These are phyloP conservation scores for Lobulomyces angularis DNA, from an alignment of 192 early-diverging fungal species.

Conservation along the genomic window DNA sequence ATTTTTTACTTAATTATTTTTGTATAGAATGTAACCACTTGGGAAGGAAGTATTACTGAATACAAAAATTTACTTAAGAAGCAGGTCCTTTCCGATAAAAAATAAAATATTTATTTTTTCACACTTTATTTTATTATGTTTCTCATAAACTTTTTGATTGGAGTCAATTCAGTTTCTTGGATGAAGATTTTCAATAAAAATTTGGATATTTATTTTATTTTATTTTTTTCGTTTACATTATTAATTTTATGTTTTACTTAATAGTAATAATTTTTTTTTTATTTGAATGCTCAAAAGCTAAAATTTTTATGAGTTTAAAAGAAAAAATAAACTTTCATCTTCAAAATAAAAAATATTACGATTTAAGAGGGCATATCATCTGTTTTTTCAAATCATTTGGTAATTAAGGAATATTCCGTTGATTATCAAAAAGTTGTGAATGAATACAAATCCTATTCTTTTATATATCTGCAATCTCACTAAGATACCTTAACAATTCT, in stretches of 20 bases:
- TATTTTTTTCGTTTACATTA: conserved; percentile 1
- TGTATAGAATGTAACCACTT: conserved; percentile 67
- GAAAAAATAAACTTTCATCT: conserved; percentile 4
- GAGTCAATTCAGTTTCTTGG: not conserved
- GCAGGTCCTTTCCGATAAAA: conserved; percentile 36
- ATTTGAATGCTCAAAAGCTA: not conserved
- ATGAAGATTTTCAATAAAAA: conserved; percentile 1
- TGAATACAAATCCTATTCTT: too few species aligned
- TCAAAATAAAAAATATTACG: conserved; percentile 18
- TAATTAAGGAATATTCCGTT: too few species aligned
- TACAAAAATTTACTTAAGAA: conserved; percentile 89
- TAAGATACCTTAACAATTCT: too few species aligned
- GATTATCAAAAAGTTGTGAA: too few species aligned
- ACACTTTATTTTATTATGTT: too few species aligned
- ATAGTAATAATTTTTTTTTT: not conserved
- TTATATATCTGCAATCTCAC: too few species aligned
- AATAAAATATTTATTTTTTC: too few species aligned
- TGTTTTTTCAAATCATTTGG: too few species aligned
- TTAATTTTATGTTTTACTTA: not conserved
- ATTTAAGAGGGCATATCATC: conserved; percentile 20
- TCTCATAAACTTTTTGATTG: not conserved
- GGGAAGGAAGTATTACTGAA: conserved; percentile 65
- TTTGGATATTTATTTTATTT: not conserved
- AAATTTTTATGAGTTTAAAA: not conserved
- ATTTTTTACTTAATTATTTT: conserved; percentile 42